A percentile compares a stretch with the other conserved stretches of the same genome.
Conservation (phyloP, 805 yeast species). For the Wickerhamiella sergipiensis region DNA sequence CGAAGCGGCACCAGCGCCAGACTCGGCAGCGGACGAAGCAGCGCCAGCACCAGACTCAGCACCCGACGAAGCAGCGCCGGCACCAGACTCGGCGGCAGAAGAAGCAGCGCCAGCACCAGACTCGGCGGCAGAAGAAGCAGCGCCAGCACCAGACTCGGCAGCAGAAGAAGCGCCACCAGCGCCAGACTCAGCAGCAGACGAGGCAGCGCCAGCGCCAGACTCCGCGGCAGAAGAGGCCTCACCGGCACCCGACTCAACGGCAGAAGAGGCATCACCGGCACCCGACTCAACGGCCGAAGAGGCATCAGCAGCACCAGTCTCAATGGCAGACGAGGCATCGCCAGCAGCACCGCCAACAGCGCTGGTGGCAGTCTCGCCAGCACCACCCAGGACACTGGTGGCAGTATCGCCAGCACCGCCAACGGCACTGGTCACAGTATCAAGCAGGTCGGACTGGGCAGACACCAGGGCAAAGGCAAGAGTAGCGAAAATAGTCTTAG, state of each 20-base stretch:
- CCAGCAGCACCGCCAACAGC: conserved; percentile 1
- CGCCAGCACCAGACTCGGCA: conserved; percentile 1
- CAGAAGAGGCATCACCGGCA: not conserved
- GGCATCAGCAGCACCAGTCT: conserved; percentile 1
- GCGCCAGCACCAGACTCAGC: not conserved
- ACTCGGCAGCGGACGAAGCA: not conserved
- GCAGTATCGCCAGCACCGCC: not conserved
- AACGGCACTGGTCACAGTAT: not conserved
- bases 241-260: not conserved
- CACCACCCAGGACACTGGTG: not conserved
- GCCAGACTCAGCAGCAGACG: conserved; percentile 1
- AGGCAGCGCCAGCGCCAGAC: not conserved
- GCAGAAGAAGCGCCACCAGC: not conserved
- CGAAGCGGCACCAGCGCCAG: not conserved
- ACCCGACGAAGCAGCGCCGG: not conserved
- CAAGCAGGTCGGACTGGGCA: not conserved
- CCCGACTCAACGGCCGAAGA: not conserved
- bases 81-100: not conserved
- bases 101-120: not conserved
- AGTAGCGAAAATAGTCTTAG: not conserved
- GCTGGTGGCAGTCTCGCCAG: not conserved
- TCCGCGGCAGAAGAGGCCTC: not conserved
- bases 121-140: not conserved
- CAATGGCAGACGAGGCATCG: not conserved
- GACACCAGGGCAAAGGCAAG: not conserved